These are phyloP conservation scores for Allomyces arbusculus DNA, from an alignment of 192 early-diverging fungal species.

Conservation along the genomic window DNA sequence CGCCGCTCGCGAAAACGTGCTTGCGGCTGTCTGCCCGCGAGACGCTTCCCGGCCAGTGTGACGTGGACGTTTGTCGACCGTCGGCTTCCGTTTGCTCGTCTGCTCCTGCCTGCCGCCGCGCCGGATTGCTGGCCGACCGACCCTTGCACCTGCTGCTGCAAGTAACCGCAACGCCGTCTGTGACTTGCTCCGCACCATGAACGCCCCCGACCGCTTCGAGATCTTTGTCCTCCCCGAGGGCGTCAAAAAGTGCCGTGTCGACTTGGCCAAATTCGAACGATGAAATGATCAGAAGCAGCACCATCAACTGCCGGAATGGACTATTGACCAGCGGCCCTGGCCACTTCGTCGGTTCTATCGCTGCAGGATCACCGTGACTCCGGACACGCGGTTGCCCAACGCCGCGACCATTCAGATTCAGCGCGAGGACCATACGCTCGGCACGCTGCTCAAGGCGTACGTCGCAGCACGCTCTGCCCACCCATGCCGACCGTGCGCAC, in stretches of 20 bases:
- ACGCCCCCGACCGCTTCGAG: conserved; percentile 67
- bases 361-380: conserved; percentile 49
- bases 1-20: too few relatives aligned
- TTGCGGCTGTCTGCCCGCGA: too few relatives aligned
- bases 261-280: too few relatives aligned
- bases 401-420: conserved; percentile 77
- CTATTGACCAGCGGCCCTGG: not conserved
- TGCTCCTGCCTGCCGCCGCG: too few relatives aligned
- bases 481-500: not conserved
- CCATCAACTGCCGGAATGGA: not conserved
- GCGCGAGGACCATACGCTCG: conserved; percentile 94
- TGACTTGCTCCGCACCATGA: conserved; percentile 20
- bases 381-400: conserved; percentile 84
- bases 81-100: too few relatives aligned
- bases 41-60: too few relatives aligned
- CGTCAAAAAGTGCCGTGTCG: conserved; percentile 31
- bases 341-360: not conserved
- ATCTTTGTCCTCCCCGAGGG: conserved; percentile 61
- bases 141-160: too few relatives aligned
- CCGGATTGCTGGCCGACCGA: too few relatives aligned
- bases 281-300: too few relatives aligned
- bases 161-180: too few relatives aligned
- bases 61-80: too few relatives aligned
- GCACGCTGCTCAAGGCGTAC: conserved; percentile 82
- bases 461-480: not conserved